These are phyloP conservation scores for Hortaea werneckii DNA, from an alignment of 2,329 filamentous ascomycete species.

Conservation along the genomic window DNA sequence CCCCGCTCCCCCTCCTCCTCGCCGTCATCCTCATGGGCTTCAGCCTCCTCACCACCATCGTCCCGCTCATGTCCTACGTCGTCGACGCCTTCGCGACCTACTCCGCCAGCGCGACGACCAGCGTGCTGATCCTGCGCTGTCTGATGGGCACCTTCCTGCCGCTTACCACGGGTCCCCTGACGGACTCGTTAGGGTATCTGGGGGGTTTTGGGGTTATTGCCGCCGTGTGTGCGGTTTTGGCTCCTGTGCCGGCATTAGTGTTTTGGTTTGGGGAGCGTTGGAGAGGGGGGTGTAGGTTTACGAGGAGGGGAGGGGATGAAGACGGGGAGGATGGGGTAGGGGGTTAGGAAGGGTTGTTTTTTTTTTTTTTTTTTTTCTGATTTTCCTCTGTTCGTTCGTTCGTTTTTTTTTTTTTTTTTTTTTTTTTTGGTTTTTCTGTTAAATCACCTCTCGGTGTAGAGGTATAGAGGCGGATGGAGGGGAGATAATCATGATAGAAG, in stretches of 20 bases:
- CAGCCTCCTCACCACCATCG: constrained; percentile 35
- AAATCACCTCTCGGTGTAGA: no score
- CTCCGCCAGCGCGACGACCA: constrained; percentile 36
- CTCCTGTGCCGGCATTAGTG: constrained; percentile 18
- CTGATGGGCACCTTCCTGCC: constrained; percentile 37
- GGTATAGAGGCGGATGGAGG: no score
- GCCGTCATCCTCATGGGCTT: constrained; percentile 42
- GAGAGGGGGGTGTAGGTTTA: constrained; percentile 19
- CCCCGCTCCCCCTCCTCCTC: constrained; percentile 42
- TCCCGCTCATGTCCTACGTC: constrained; percentile 36
- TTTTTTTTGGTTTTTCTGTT: no score
- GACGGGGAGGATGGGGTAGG: no score
- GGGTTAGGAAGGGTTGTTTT: no score
- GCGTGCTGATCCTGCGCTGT: constrained; percentile 33
- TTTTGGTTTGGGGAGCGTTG: constrained; percentile 18
- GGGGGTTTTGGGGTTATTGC: constrained; percentile 26
- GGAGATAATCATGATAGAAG: no score
- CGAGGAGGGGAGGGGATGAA: not conserved
- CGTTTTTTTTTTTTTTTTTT: no score
- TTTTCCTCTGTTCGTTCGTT: no score
- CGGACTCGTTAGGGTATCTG: constrained; percentile 29
- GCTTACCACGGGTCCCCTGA: constrained; percentile 34
- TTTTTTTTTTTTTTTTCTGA: no score
- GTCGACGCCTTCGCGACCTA: constrained; percentile 38
- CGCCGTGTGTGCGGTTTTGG: constrained; percentile 12